Base-by-base conservation (phyloP, 176 grass and related monocot species). In the Musa troglodytarum region DNA sequence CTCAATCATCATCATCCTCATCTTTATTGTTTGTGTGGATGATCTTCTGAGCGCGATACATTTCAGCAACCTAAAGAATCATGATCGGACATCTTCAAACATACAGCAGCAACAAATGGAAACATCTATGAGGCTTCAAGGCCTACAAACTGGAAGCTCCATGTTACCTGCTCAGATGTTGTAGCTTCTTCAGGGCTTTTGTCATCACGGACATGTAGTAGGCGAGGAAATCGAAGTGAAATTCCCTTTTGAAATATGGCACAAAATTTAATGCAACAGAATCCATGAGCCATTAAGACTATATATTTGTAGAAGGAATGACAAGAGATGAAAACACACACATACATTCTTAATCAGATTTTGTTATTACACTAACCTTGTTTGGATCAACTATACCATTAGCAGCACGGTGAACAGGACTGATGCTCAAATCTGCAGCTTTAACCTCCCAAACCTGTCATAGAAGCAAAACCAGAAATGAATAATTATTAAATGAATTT, bases 351-450 rank as follows among this genome's bases (percentile, higher is more conserved):
- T 69, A 49, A 17, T 49, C 8, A 19, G 66, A 69, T 10, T 69
- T 69, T 13, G 1, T 34, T 69, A 21, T 70, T 49, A 20, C 61
- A 84, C 84, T 53, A 70, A 98, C 95, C 86, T 94, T 98, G 64
- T 91, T 98, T 29, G 90, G 80, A 83, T 98, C 95, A 11, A 98
- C 88, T 78, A 82, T 91, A 58, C 95, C 95, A 72, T 84, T 93
- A 64, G 95, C 90, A 89, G 95, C 90, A 81, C 88, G 90, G 80
- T 98, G 95, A 73, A 98, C 95, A 76, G 90, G 95, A 89, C 95
- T 98, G 80, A 98, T 91, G 82, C 95, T 98, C 74, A 98, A 84
- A 90, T 98, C 95, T 58, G 95, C 95, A 80, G 95, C 95, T 89
- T 93, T 98, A 28, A 98, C 95, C 80, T 98, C 95, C 95, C 95